Base-by-base conservation (phyloP, 805 yeast genomes). In the Nakazawaea sp. region DNA sequence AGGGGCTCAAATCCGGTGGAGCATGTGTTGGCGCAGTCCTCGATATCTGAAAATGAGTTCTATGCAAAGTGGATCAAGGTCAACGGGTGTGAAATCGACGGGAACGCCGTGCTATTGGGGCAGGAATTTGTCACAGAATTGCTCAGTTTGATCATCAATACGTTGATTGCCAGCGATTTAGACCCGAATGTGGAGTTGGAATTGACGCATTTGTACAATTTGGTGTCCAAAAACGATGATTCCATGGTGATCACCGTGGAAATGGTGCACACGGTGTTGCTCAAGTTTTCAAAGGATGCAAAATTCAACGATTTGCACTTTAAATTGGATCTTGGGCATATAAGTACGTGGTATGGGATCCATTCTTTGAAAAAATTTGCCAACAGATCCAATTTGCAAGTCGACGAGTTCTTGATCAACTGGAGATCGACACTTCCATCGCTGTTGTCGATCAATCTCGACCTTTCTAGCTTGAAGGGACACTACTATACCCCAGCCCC, bases 281-380 rank as follows among this genome's bases (percentile, higher is more conserved):
- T 62, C 31, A 70, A 66, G 47, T 81, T 78, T 51, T 52, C 66
- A 5, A 46, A 43, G 2, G 47, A 44, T 1, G 41, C 39, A 0
- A 47, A 42, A 11, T 48, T 42, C 32, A 18, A 16, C 19, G 29
- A 33, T 13, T 13, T 28, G 21, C 51, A 50, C 4, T 68, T 61
- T 47, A 43, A 46, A 16, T 45, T 84, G 9, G 66, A 79, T 42
- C 58, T 59, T 33, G 46, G 44, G 3, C 52, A 51, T 26, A 65
- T 81, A 2, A 66, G 79, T 1, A 51, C 50, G 33, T 84, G 87
- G 83, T 75, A 74, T 46, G 95, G 95, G 0, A 50, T 72, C 2
- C 62, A 68, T 35, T 60, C 78, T 0, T 59, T 85, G 17, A 52
- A 55, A 18, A 18, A 39, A 19, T 36, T 43, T 42, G 27, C 41